Conservation (phyloP, 768 basidiomycete species). For the Lactarius pseudohatsudake region DNA sequence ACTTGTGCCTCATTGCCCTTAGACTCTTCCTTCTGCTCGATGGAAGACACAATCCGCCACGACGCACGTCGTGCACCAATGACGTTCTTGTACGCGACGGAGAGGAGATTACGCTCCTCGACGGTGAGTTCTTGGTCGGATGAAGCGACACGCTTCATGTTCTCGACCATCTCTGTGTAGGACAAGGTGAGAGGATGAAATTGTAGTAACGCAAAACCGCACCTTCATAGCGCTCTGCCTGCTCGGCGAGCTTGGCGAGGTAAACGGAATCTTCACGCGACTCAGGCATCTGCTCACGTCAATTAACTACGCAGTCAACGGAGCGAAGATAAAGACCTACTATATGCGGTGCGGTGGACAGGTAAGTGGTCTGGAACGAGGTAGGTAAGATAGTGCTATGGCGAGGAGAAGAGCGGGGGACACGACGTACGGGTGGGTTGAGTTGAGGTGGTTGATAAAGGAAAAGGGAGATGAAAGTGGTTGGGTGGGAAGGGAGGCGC, state of each 20-base stretch:
- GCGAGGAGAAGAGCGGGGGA: constrained; percentile 19
- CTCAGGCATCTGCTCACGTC: constrained; percentile 63
- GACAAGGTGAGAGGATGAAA: constrained; percentile 23
- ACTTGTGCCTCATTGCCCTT: constrained; percentile 98
- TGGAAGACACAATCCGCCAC: constrained; percentile 97
- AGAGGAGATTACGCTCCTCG: constrained; percentile 96
- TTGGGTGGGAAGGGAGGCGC: constrained; percentile 26
- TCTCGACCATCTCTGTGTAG: constrained; percentile 89
- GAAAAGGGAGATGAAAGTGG: constrained; percentile 25
- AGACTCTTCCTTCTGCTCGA: constrained; percentile 99
- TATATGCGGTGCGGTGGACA: constrained; percentile 29
- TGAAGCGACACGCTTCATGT: constrained; percentile 98
- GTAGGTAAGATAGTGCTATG: constrained; percentile 18
- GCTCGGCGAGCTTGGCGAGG: constrained; percentile 99
- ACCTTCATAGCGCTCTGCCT: constrained; percentile 99
- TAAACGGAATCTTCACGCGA: constrained; percentile 97
- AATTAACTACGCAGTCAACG: constrained; percentile 10
- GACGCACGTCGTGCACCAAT: constrained; percentile 98
- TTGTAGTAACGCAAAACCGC: constrained; percentile 30
- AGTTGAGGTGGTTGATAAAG: constrained; percentile 28
- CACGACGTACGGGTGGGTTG: constrained; percentile 20
- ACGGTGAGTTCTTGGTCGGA: constrained; percentile 98
- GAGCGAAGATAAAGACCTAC: constrained; percentile 12
- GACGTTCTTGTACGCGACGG: constrained; percentile 99
- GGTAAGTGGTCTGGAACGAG: constrained; percentile 25